Percentiles rank a stretch among this genome's conserved stretches.
Conservation (phyloP, 176 grass and related monocot species). For the Aegilops sharonensis region DNA sequence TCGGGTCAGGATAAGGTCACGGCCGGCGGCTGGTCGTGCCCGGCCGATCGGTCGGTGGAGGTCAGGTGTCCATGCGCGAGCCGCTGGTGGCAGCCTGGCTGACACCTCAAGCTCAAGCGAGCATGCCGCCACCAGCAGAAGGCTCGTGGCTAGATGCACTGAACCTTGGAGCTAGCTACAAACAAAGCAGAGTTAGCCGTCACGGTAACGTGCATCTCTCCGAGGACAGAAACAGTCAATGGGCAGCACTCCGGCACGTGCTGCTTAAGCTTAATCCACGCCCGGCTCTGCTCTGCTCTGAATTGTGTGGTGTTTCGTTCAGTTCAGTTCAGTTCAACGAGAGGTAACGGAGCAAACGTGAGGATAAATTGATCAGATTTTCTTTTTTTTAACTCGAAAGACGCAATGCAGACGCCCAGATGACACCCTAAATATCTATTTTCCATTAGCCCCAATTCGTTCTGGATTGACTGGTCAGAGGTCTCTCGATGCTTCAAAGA, state of each 20-base stretch:
- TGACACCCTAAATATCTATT: not conserved
- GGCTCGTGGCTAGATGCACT: not conserved
- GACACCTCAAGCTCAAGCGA: not conserved
- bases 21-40: not conserved
- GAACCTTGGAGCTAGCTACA: not conserved
- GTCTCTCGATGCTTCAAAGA: conserved; percentile 9
- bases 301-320: not conserved
- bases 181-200: not conserved
- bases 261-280: not conserved
- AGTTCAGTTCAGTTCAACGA: not conserved
- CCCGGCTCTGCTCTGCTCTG: not conserved
- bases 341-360: not conserved
- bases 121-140: not conserved
- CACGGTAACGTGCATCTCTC: not conserved
- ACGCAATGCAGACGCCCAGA: not conserved
- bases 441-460: not conserved
- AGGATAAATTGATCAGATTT: not conserved
- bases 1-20: conserved; percentile 10
- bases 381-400: too few relatives aligned
- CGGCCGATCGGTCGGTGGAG: not conserved
- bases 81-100: not conserved
- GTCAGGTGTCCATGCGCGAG: conserved; percentile 30
- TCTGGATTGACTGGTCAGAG: not conserved
- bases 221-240: not conserved
- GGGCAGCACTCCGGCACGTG: not conserved